Evolutionary conservation across 116 monocot genomes (phyloP), one percentile per base, ranked within the genome.

Genomic region (Thalassia testudinum): DNA sequence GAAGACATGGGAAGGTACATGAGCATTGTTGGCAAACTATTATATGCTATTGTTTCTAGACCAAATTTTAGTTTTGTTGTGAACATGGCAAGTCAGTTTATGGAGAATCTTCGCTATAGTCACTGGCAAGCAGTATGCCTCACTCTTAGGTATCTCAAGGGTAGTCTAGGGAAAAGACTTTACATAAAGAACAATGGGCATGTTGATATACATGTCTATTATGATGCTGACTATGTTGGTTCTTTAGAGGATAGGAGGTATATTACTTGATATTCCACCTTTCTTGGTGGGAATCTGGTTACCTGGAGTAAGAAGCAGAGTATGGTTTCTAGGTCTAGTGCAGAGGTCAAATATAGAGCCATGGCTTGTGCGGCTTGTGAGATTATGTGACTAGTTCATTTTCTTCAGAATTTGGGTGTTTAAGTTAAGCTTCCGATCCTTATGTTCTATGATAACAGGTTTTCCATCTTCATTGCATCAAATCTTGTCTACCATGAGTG

Each of bases 281-380:
- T 30, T 55, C 27, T 55, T 10, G 28, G 19, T 12, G 28, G 54
- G 1, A 29, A 27, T 19, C 54, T 55, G 1, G 54, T 55, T 30
- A 29, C 54, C 1, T 55, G 54, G 54, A 11, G 18, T 10, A 28
- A 55, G 24, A 55, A 55, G 54, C 54, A 55, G 18, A 29, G 7
- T 12, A 24, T 55, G 24, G 54, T 55, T 10, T 3, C 54, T 7
- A 2, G 54, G 6, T 55, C 30, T 2, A 55, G 54, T 55, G 54
- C 54, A 24, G 54, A 55, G 16, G 1, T 15, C 12, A 6, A 55
- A 16, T 29, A 55, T 18, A 10, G 54, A 5, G 28, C 26, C 25
- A 55, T 55, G 54, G 54, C 19, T 29, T 16, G 29, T 29, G 7
- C 27, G 7, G 19, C 27, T 30, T 27, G 10, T 5, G 54, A 55